These are phyloP conservation scores for Starmerella potacharoeniae DNA, from an alignment of 805 yeast species.

Conservation along the genomic window DNA sequence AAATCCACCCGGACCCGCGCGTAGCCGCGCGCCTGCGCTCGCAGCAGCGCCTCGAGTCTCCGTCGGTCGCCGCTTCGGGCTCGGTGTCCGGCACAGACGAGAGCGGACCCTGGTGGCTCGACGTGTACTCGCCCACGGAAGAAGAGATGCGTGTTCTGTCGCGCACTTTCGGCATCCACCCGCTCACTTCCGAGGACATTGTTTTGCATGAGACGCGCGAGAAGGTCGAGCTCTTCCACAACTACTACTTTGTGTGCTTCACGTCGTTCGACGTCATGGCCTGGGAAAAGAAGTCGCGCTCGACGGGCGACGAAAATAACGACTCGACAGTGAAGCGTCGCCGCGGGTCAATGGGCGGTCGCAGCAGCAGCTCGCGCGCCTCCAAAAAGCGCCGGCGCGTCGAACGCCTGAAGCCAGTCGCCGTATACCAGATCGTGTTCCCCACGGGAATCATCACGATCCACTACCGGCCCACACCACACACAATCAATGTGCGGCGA, in stretches of 20 bases:
- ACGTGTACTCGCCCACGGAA: slow-evolving; percentile 88
- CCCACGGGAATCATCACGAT: slow-evolving; percentile 83
- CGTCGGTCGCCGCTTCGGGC: not conserved
- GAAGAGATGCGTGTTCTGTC: slow-evolving; percentile 85
- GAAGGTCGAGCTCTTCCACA: slow-evolving; percentile 82
- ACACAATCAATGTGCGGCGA: slow-evolving; percentile 89
- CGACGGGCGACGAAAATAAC: not conserved
- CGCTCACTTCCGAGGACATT: slow-evolving; percentile 95
- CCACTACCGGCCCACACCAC: slow-evolving; percentile 91
- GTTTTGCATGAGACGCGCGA: slow-evolving; percentile 94
- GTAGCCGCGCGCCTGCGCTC: not conserved
- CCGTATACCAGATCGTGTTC: slow-evolving; percentile 87
- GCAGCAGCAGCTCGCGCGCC: slow-evolving; percentile 13
- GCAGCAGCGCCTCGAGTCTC: not conserved
- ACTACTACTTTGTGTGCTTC: slow-evolving; percentile 77
- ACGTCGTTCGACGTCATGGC: slow-evolving; percentile 55
- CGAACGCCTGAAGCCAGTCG: slow-evolving; percentile 68
- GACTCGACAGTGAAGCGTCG: slow-evolving; percentile 1
- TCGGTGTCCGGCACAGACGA: slow-evolving; percentile 21
- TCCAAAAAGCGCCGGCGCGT: slow-evolving; percentile 25
- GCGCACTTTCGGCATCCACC: slow-evolving; percentile 93
- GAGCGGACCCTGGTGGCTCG: slow-evolving; percentile 90
- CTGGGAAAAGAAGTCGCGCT: slow-evolving; percentile 4
- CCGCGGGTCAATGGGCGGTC: slow-evolving; percentile 13
- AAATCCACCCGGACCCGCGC: slow-evolving; percentile 8